Conservation (phyloP, 2,329 filamentous ascomycete genomes). For the Fusarium keratoplasticum region DNA sequence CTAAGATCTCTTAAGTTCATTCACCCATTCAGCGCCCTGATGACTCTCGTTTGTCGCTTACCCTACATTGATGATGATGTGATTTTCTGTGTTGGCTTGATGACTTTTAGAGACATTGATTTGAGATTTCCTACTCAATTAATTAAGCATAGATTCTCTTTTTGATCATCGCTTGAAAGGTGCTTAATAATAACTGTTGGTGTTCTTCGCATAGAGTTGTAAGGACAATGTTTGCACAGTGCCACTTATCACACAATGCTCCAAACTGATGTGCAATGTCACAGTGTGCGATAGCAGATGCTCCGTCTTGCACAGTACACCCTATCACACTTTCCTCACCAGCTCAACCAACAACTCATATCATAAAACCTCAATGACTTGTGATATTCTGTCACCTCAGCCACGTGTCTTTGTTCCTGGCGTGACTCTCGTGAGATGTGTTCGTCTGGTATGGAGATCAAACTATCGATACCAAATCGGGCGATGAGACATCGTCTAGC, state of each 20-base stretch:
- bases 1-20: not conserved
- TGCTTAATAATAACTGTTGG: not conserved
- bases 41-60: not conserved
- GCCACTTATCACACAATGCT: not conserved
- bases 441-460: slow-evolving; percentile 14
- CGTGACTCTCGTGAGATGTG: not conserved
- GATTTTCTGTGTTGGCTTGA: not conserved
- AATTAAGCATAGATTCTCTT: not conserved
- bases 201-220: not conserved
- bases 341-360: not conserved
- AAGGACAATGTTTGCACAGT: not conserved
- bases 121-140: not conserved
- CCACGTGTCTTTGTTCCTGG: not conserved
- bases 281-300: not conserved
- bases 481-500: not conserved
- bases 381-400: not conserved
- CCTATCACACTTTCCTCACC: not conserved
- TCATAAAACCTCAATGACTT: not conserved
- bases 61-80: not conserved
- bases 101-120: not conserved
- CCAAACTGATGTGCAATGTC: too few relatives aligned
- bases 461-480: not conserved
- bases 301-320: not conserved
- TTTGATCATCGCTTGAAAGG: not conserved
- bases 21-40: too few relatives aligned